Evolutionary conservation across 2,329 filamentous ascomycete species (phyloP).

Genomic region (Ophiostoma triangulosporum): DNA sequence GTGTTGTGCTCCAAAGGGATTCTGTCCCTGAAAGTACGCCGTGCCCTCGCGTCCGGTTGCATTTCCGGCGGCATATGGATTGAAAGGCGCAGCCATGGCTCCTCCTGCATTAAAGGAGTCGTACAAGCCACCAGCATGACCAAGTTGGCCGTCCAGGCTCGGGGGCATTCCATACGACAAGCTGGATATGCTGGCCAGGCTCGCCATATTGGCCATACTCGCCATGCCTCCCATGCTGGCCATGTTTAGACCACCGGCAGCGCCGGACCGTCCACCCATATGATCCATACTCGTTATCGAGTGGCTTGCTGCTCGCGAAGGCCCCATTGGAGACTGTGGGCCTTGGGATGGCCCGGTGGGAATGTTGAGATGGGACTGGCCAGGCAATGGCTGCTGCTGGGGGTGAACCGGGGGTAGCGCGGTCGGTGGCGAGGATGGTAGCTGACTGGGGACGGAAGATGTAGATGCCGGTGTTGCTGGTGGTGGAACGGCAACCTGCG

Average conservation of each 20-base stretch:
- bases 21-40: conserved; percentile 52
- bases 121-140: conserved; percentile 5
- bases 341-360: conserved; percentile 9
- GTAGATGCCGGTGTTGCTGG: conserved; percentile 4
- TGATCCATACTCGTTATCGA: conserved; percentile 30
- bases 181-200: too few species aligned
- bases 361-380: conserved; percentile 1
- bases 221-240: conserved; percentile 21
- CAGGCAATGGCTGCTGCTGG: conserved; percentile 1
- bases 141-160: conserved; percentile 3
- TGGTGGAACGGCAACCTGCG: conserved; percentile 6
- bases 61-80: conserved; percentile 56
- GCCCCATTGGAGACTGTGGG: conserved; percentile 9
- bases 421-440: conserved; percentile 5
- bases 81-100: conserved; percentile 31
- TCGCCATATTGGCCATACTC: conserved; percentile 16
- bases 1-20: conserved; percentile 34
- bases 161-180: conserved; percentile 5
- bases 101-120: conserved; percentile 6
- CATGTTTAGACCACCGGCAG: conserved; percentile 23
- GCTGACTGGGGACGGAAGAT: conserved; percentile 1
- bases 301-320: conserved; percentile 7
- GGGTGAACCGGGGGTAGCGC: neutral
- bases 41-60: conserved; percentile 48
- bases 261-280: conserved; percentile 19